Conservation (phyloP, 2,329 filamentous ascomycete species). For the Apiospora sp. region DNA sequence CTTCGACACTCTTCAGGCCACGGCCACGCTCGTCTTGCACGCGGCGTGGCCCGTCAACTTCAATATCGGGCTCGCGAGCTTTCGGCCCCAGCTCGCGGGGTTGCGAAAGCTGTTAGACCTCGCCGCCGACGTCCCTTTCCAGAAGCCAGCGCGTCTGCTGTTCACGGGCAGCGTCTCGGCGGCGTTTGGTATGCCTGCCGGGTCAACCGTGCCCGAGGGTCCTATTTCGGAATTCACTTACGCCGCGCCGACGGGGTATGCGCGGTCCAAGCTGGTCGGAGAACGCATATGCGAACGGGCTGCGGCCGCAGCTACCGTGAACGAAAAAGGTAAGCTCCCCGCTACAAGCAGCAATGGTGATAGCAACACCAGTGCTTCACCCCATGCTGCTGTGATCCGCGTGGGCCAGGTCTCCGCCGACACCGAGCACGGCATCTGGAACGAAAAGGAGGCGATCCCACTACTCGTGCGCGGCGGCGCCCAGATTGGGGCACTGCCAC, state of each 20-base stretch:
- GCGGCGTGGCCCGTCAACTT: slow-evolving; percentile 61
- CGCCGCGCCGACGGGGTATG: slow-evolving; percentile 43
- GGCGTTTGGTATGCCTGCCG: slow-evolving; percentile 40
- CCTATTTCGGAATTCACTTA: slow-evolving; percentile 39
- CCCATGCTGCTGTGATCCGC: slow-evolving; percentile 40
- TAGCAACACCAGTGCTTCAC: not conserved
- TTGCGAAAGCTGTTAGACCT: slow-evolving; percentile 50
- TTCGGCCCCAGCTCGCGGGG: slow-evolving; percentile 53
- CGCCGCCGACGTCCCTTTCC: slow-evolving; percentile 39
- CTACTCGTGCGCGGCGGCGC: slow-evolving; percentile 36
- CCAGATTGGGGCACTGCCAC: slow-evolving; percentile 35
- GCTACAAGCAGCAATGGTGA: not conserved
- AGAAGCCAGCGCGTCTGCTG: slow-evolving; percentile 42
- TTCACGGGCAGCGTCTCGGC: slow-evolving; percentile 50
- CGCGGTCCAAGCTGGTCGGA: slow-evolving; percentile 48
- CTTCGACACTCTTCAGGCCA: slow-evolving; percentile 38
- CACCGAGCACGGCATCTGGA: slow-evolving; percentile 40
- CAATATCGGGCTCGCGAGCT: slow-evolving; percentile 54
- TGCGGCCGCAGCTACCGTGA: slow-evolving; percentile 36
- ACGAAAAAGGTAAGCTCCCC: slow-evolving; percentile 3
- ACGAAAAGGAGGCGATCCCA: slow-evolving; percentile 39
- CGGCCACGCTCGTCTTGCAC: slow-evolving; percentile 53
- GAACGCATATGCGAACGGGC: slow-evolving; percentile 46
- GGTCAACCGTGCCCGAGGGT: slow-evolving; percentile 40
- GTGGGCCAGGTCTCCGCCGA: slow-evolving; percentile 48